Conservation (phyloP, 345 rosid species). For the Ailanthus altissimus region DNA sequence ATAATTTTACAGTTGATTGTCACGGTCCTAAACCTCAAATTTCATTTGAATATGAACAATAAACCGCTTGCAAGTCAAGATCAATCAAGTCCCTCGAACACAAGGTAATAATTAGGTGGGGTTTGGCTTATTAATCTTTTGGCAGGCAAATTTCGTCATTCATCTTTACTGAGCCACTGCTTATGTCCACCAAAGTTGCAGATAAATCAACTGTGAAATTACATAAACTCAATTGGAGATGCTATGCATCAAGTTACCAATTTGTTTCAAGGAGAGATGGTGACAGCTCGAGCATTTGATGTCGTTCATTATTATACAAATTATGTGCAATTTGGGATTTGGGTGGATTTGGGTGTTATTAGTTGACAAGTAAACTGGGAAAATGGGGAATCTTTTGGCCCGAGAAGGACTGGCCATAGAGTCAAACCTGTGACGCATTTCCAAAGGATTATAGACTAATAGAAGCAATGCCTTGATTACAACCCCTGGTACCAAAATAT, state of each 20-base stretch:
- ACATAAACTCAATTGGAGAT: background rate
- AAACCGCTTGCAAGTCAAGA: background rate
- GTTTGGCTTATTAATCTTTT: background rate
- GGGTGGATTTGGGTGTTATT: background rate
- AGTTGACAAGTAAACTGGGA: background rate
- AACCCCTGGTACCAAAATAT: background rate
- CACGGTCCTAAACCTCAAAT: background rate
- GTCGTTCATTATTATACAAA: constrained; percentile 8
- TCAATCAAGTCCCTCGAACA: background rate
- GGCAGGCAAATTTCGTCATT: background rate
- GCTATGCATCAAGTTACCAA: constrained; percentile 2
- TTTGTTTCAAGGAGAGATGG: constrained; percentile 20
- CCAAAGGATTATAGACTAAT: background rate
- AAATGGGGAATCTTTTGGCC: background rate
- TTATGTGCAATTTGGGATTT: background rate
- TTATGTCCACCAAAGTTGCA: background rate
- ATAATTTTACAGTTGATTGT: no score
- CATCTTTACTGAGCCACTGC: no score
- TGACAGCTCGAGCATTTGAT: constrained; percentile 23
- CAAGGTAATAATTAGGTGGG: background rate
- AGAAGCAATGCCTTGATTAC: background rate
- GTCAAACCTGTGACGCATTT: constrained; percentile 8
- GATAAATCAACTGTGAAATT: background rate
- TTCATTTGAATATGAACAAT: background rate
- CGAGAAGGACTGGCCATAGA: constrained; percentile 25